Conservation (phyloP, 2,329 filamentous ascomycete genomes). For the Fusarium mexicanum region DNA sequence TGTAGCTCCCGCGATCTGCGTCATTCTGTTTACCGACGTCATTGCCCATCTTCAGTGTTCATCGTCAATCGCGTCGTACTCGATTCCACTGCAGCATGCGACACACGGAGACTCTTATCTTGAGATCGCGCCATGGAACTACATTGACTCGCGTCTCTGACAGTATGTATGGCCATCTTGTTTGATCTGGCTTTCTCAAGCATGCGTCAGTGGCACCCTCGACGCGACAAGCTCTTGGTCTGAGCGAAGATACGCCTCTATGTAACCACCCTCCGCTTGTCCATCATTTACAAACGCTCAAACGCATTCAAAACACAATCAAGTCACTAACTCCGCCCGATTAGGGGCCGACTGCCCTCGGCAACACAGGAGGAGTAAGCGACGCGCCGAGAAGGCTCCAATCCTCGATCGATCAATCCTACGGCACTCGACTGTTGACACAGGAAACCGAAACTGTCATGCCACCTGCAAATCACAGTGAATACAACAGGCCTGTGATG, state of each 20-base stretch:
- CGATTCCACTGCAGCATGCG: background rate
- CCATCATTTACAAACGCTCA: no score
- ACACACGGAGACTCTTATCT: background rate
- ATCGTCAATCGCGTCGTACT: background rate
- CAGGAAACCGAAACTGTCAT: background rate
- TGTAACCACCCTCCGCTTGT: no score
- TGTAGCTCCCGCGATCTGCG: no score
- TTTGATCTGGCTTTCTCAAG: rapidly evolving
- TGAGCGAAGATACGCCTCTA: background rate
- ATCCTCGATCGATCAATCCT: constrained; percentile 47
- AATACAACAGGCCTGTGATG: constrained; percentile 37
- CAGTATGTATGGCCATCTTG: background rate
- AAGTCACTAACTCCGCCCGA: background rate
- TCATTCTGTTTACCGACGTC: background rate
- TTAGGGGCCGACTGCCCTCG: constrained; percentile 10
- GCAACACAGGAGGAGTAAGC: constrained; percentile 48
- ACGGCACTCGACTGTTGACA: constrained; percentile 25
- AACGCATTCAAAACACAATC: background rate
- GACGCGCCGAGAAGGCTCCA: constrained; percentile 43
- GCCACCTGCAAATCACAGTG: constrained; percentile 26
- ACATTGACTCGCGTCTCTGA: rapidly evolving
- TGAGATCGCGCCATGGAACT: no score
- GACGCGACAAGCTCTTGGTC: background rate
- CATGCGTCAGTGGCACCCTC: background rate
- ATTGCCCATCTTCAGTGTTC: background rate